A percentile compares a stretch with the other conserved stretches of the same genome.
These are phyloP conservation scores for Macadamia integrifolia DNA, from an alignment of 164 flowering plant species.

Conservation along the genomic window DNA sequence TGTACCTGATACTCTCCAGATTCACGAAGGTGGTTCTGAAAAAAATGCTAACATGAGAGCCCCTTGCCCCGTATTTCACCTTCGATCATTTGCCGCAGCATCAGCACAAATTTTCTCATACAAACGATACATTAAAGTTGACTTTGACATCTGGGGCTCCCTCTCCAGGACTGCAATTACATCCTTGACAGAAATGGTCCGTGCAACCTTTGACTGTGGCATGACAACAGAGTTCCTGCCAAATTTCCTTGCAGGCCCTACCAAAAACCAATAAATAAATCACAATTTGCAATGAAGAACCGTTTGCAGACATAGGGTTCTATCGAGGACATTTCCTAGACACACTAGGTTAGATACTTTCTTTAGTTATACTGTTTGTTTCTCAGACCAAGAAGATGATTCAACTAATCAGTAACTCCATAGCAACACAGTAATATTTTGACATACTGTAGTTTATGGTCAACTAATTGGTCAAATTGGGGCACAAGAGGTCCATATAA, in stretches of 20 bases:
- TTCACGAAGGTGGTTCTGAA: too few species aligned
- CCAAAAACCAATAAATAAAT: slow-evolving; percentile 6
- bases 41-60: too few species aligned
- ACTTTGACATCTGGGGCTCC: slow-evolving; percentile 79
- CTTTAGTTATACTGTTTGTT: background rate
- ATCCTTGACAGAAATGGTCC: slow-evolving; percentile 62
- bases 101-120: slow-evolving; percentile 40
- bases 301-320: background rate
- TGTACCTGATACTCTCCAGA: too few species aligned
- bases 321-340: background rate
- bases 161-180: slow-evolving; percentile 72
- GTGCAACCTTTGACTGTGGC: slow-evolving; percentile 36
- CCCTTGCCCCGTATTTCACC: background rate
- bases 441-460: too few species aligned
- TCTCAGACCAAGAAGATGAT: background rate
- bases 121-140: slow-evolving; percentile 57
- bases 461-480: too few species aligned
- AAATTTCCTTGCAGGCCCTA: slow-evolving; percentile 43
- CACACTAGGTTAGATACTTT: background rate
- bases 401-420: background rate
- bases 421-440: background rate
- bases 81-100: slow-evolving; percentile 16
- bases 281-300: background rate
- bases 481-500: too few species aligned
- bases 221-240: slow-evolving; percentile 40